Conservation (phyloP, 768 basidiomycete species). For the Rhodotorula toruloides region DNA sequence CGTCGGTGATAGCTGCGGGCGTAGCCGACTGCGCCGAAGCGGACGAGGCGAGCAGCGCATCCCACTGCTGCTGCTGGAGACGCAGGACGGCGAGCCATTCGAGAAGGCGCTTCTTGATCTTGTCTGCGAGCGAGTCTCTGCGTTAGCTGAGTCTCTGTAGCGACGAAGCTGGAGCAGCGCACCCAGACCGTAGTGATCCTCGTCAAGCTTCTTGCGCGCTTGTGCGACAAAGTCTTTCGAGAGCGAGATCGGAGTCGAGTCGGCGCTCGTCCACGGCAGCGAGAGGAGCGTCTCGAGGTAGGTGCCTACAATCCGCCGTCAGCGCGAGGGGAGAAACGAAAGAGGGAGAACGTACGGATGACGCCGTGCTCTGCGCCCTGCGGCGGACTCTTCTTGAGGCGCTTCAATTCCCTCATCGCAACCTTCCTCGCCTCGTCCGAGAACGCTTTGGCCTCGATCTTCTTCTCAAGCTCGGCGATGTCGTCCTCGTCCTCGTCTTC, state of each 20-base stretch:
- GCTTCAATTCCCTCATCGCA: constrained; percentile 73
- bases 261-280: constrained; percentile 63
- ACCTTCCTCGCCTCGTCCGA: constrained; percentile 77
- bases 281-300: constrained; percentile 86
- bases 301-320: constrained; percentile 32
- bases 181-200: constrained; percentile 77
- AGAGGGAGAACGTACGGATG: constrained; percentile 59
- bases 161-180: background rate
- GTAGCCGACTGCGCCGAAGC: constrained; percentile 46
- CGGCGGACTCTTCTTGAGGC: constrained; percentile 78
- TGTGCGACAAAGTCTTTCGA: constrained; percentile 40
- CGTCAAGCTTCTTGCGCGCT: constrained; percentile 74
- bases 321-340: background rate
- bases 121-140: constrained; percentile 51
- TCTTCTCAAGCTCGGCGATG: constrained; percentile 63
- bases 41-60: background rate
- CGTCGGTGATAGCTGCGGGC: constrained; percentile 24
- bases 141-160: background rate
- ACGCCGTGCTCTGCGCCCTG: constrained; percentile 89
- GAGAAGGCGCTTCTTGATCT: constrained; percentile 82
- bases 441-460: constrained; percentile 60
- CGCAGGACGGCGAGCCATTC: constrained; percentile 87
- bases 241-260: constrained; percentile 46
- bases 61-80: constrained; percentile 46
- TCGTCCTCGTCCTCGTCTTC: constrained; percentile 79